Base-by-base conservation (phyloP, 331 rosid genomes). In the Prunus yedoensis region DNA sequence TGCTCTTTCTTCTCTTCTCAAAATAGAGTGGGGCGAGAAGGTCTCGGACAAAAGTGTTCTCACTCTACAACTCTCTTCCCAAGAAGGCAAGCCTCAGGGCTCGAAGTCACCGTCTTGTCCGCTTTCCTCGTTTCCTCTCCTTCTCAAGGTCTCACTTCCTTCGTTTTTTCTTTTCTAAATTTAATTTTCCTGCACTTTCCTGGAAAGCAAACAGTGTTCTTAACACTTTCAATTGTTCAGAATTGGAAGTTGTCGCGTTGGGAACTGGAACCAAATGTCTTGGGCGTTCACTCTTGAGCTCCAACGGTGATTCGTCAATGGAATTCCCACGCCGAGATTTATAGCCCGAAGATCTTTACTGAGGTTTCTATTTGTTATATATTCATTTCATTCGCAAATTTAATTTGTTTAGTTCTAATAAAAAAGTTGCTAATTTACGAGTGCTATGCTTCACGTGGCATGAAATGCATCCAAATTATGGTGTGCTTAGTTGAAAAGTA, bases 201-300 rank as follows among this genome's bases (percentile, higher is more conserved):
- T n/a, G 56, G 58, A 60, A 45, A 45, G 27, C 68, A 58, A 58
- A 58, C 67, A 73, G 13, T 18, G 6, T 43, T 45, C 14, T 17
- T 23, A 23, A 3, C 21, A 20, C 0, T 8, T 21, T 59, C 8
- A 51, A 30, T 14, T 38, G 68, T 62, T 68, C 83, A 94, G 97
- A 87, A 0, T 74, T 86, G 80, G 86, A 89, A 74, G 96, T 92
- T 61, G 91, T 92, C 53, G 90, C 93, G 8, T 58, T 94, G 71
- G 99, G 97, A 65, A 92, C 99, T 14, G 99, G 99, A 63, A 94
- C 97, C 18, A 94, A 94, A 79, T 94, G 99, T 67, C 76, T 94
- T 25, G 96, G 97, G 38, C 91, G 91, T 20, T 92, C 95, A 27
- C 91, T 75, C 56, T 74, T 89, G 80, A 89, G 92, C 50, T 67